phyloP scores from a whole-genome alignment of 2,329 filamentous ascomycete species.

The Cephalotrichum gorgonifer region DNA sequence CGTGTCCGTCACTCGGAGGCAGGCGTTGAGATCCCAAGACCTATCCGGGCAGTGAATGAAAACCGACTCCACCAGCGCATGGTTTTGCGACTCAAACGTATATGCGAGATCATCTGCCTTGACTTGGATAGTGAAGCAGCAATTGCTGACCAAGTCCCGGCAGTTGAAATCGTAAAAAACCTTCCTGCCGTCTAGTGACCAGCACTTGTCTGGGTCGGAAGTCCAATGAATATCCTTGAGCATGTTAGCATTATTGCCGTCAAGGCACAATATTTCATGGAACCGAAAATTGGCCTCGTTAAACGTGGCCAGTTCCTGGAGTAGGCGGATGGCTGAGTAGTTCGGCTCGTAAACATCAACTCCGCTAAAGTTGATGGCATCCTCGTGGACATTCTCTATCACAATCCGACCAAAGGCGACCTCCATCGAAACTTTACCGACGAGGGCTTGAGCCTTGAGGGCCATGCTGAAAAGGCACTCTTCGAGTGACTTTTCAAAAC shows the following conservation, averaged over 20 bases:
- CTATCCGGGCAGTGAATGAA: slow-evolving; percentile 18
- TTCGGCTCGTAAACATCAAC: not conserved
- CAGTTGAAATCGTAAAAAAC: slow-evolving; percentile 12
- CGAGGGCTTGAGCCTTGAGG: not conserved
- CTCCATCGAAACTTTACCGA: not conserved
- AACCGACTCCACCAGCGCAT: slow-evolving; percentile 6
- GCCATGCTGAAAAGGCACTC: not conserved
- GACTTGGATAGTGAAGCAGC: slow-evolving; percentile 14
- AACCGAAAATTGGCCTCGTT: not conserved
- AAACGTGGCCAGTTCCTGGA: not conserved
- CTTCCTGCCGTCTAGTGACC: slow-evolving; percentile 6
- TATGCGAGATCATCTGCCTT: slow-evolving; percentile 14
- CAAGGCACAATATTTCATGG: slow-evolving; percentile 9
- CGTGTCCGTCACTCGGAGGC: not conserved
- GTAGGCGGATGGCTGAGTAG: not conserved
- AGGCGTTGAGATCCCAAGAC: slow-evolving; percentile 20
- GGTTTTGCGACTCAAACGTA: slow-evolving; percentile 13
- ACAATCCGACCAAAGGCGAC: slow-evolving; percentile 1
- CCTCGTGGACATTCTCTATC: slow-evolving; percentile 2
- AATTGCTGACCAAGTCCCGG: not conserved
- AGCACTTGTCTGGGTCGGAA: slow-evolving; percentile 9
- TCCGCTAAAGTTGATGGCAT: not conserved
- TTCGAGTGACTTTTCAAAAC: not conserved
- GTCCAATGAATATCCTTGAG: slow-evolving; percentile 6
- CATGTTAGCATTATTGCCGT: slow-evolving; percentile 15